These are phyloP conservation scores for Cercospora sp. DNA, from an alignment of 2,329 filamentous ascomycete genomes.

Conservation along the genomic window DNA sequence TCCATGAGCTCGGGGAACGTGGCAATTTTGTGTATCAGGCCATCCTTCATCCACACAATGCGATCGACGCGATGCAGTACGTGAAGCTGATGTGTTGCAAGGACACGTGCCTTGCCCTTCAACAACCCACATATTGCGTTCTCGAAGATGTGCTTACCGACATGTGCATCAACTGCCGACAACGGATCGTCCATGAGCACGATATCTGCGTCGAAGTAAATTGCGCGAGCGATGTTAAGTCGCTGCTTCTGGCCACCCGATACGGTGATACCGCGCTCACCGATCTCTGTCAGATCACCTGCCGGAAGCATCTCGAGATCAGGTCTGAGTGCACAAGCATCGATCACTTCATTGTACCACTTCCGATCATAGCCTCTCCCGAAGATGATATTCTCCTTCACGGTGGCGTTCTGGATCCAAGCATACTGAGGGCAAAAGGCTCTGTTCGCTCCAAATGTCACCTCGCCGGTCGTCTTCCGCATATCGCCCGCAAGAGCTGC, in stretches of 20 bases:
- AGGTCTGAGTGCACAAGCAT: constrained; percentile 78
- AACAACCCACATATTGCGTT: constrained; percentile 88
- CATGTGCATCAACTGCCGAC: constrained; percentile 59
- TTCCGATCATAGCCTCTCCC: constrained; percentile 69
- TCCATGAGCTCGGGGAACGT: constrained; percentile 87
- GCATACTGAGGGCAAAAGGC: constrained; percentile 96
- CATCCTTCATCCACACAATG: constrained; percentile 89
- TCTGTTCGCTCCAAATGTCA: constrained; percentile 73
- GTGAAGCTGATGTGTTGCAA: constrained; percentile 94
- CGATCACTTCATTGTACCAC: constrained; percentile 84
- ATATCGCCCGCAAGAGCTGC: constrained; percentile 91
- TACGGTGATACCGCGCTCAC: constrained; percentile 91
- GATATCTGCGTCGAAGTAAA: constrained; percentile 64
- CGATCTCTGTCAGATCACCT: constrained; percentile 87
- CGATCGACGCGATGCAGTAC: constrained; percentile 87
- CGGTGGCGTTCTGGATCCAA: constrained; percentile 92
- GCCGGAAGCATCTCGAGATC: constrained; percentile 93
- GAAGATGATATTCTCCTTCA: constrained; percentile 88
- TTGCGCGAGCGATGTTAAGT: constrained; percentile 83
- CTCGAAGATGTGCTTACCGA: constrained; percentile 77
- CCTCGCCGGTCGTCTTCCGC: constrained; percentile 73
- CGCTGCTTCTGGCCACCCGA: constrained; percentile 95
- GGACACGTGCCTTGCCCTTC: constrained; percentile 82
- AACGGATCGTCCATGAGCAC: constrained; percentile 65
- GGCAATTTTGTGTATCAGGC: constrained; percentile 78